These are phyloP conservation scores for Termitomyces sp. DNA, from an alignment of 768 basidiomycete genomes.

Conservation along the genomic window DNA sequence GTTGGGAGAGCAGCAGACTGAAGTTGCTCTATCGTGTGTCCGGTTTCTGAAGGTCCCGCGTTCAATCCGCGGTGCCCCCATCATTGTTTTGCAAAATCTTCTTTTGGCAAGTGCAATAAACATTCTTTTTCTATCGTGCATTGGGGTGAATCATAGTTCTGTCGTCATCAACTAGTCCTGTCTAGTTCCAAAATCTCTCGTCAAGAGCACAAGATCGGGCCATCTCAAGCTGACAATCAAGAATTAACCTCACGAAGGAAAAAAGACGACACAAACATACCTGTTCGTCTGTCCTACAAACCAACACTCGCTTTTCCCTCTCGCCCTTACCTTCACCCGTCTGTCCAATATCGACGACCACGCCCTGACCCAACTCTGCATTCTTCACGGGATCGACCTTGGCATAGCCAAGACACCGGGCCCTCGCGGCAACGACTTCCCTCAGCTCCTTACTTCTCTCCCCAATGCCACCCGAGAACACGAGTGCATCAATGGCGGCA, in stretches of 20 bases:
- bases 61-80: conserved; percentile 11
- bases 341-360: conserved; percentile 42
- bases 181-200: conserved; percentile 17
- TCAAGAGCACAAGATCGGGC: conserved; percentile 30
- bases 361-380: conserved; percentile 28
- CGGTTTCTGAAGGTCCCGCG: conserved; percentile 10
- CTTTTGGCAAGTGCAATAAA: no score
- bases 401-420: conserved; percentile 58
- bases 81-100: neutral
- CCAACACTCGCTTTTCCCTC: conserved; percentile 33
- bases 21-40: no score
- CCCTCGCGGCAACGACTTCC: conserved; percentile 43
- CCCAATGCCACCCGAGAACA: conserved; percentile 87
- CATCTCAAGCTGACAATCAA: conserved; percentile 29
- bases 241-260: neutral
- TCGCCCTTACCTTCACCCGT: conserved; percentile 12
- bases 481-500: conserved; percentile 66
- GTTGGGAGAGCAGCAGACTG: conserved; percentile 11
- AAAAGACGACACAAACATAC: conserved; percentile 17
- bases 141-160: neutral
- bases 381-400: conserved; percentile 45
- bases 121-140: neutral
- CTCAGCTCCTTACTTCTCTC: conserved; percentile 65
- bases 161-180: neutral
- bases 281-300: conserved; percentile 68